Evolutionary conservation across 108 stramenopile genomes (phyloP).

Genomic region (Cyclostephanos tholiformis): DNA sequence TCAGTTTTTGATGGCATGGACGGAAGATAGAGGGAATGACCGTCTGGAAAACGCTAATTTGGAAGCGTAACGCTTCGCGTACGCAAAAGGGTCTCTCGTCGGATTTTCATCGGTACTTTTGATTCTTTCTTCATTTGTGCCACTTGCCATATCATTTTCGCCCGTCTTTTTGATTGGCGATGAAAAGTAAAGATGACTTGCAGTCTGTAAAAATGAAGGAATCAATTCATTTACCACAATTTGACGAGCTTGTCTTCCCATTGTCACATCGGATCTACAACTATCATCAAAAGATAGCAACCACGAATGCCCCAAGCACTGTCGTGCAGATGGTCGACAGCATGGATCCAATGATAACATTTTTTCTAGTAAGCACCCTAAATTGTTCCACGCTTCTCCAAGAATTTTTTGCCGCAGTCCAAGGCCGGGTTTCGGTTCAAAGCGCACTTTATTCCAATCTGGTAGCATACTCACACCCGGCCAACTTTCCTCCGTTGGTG

Average conservation of each 20-base stretch:
- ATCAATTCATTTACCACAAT: conserved; percentile 23
- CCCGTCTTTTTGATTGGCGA: neutral
- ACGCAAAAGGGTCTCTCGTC: conserved; percentile 24
- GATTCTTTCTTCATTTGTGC: neutral
- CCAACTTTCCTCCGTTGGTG: conserved; percentile 67
- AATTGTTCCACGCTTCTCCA: conserved; percentile 27
- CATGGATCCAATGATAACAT: conserved; percentile 64
- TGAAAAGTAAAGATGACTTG: conserved; percentile 27
- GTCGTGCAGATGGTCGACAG: conserved; percentile 51
- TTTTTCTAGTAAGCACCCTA: conserved; percentile 35
- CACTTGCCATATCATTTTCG: neutral
- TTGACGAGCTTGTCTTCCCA: conserved; percentile 14
- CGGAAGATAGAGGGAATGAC: conserved; percentile 14
- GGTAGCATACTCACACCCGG: conserved; percentile 50
- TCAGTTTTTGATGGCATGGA: neutral
- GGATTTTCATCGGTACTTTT: neutral
- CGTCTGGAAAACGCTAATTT: conserved; percentile 28
- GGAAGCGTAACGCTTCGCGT: conserved; percentile 31
- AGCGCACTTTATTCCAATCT: conserved; percentile 69
- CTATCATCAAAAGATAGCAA: conserved; percentile 17
- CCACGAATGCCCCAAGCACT: conserved; percentile 49
- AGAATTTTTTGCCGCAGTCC: conserved; percentile 34
- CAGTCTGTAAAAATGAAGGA: conserved; percentile 21
- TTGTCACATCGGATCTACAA: neutral
- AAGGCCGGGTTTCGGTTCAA: conserved; percentile 41